Base-by-base conservation (phyloP, 495 filamentous ascomycete genomes). In the Polyplosphaeria fusca region DNA sequence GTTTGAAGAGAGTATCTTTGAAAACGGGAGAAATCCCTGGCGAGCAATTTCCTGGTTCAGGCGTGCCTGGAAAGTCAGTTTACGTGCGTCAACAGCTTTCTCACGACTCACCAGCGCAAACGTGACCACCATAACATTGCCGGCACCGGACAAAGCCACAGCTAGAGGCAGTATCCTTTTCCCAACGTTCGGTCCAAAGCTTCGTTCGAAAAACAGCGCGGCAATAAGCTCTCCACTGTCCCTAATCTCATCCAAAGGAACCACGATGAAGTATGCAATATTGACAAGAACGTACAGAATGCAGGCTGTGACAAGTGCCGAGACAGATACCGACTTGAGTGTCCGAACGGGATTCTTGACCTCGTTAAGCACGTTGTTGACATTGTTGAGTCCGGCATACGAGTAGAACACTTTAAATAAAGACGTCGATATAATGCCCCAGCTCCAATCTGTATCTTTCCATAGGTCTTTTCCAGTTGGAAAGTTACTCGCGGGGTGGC, bases 111-210 rank as follows among this genome's bases (percentile, higher is more conserved):
- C 61, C 19, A 64, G 28, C 12, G 61, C 61, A 67, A 86, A 89
- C 5, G 85, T 86, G 5, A 87, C 85, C 1, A 88, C 85, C 83
- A 91, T 88, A 1, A 89, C 83, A 66, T 89, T 89, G 0, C 86
- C 86, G 0, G 77, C 80, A 0, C 83, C 86, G 0, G 83, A 86
- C 14, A 84, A 70, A 0, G 85, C 86, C 44, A 90, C 79, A 12
- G 83, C 79, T 9, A 86, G 62, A 2, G 85, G 82, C 18, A 88
- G 70, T 16, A 88, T 65, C 18, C 69, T 72, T 25, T 72, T 77
- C 1, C 86, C 86, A 18, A 83, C 52, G 5, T 72, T 68, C 12
- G 73, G 68, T 0, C 85, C 85, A 70, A 89, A 87, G 0, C 83
- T 70, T n/a, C 75, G 72, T 50, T 84, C 78, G 49, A 89, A 88